Base-by-base conservation (phyloP, 768 basidiomycete species). In the Russula abietina region DNA sequence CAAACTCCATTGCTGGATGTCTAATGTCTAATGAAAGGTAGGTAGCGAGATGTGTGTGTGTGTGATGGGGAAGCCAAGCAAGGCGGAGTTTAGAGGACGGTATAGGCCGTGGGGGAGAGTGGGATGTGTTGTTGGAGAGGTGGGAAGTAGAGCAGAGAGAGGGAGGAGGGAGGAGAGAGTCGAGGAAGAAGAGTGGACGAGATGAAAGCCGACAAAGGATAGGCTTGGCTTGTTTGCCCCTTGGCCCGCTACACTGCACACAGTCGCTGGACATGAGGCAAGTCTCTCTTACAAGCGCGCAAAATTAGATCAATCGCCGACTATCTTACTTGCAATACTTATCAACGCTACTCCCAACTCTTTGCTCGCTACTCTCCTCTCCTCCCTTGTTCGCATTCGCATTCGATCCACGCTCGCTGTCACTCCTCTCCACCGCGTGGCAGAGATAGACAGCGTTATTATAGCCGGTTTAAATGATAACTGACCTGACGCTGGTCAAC, bases 141-240 rank as follows among this genome's bases (percentile, higher is more conserved):
- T 26, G 28, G 51, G 2, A 6, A 33, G 30, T 14, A 55, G 2
- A 3, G 24, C 39, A 38, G 16, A 14, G 43, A 14, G n/a, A 17
- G 43, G 30, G 43, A 3, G 28, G 58, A 39, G 59, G 22, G 19
- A 11, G 8, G 41, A 10, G 24, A 22, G n/a, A 17, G 46, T 38
- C 9, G 55, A 39, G 54, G 55, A 51, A 11, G 61, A 43, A 19
- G 30, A 58, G 19, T 14, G 36, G 45, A 51, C 43, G 65, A 64
- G 65, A 66, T 64, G 65, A 57, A 60, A 60, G 43, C 63, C 59
- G 57, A 67, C 64, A 65, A 57, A 61, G 66, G 64, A 60, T 54
- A 64, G 59, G 59, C 58, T 60, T 60, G 65, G 61, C 56, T 59
- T 62, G 65, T 65, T 65, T 62, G 65, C 67, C 67, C 67, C 59